Evolutionary conservation across 345 rosid genomes (phyloP).

Genomic region (Salix udensis): DNA sequence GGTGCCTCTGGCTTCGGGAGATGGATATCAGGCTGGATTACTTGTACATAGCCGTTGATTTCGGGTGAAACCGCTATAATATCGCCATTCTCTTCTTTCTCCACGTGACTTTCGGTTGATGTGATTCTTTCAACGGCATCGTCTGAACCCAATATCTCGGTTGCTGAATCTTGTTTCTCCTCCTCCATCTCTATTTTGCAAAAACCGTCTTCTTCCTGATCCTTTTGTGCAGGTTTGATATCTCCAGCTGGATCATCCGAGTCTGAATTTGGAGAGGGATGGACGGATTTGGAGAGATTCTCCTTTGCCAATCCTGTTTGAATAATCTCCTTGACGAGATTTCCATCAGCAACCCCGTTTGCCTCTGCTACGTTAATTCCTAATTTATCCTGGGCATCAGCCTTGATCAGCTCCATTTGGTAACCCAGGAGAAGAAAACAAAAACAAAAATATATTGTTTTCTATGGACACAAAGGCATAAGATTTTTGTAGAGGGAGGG

Average conservation of each 20-base stretch:
- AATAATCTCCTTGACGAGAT: neutral
- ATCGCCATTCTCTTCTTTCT: neutral
- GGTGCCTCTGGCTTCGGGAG: slow-evolving; percentile 86
- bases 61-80: neutral
- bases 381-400: neutral
- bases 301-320: neutral
- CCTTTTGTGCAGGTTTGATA: neutral
- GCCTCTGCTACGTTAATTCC: neutral
- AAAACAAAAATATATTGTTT: neutral
- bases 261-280: neutral
- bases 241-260: slow-evolving; percentile 1
- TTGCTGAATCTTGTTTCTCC: neutral
- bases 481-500: neutral
- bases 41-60: neutral
- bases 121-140: neutral
- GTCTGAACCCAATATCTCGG: neutral
- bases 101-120: neutral
- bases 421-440: neutral
- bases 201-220: neutral
- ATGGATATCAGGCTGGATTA: slow-evolving; percentile 51
- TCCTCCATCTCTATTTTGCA: slow-evolving; percentile 3
- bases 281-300: neutral
- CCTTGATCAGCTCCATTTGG: slow-evolving; percentile 8
- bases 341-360: neutral
- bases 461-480: neutral